phyloP scores from a whole-genome alignment of 2,329 filamentous ascomycete species.

The Colletotrichum sp. region DNA sequence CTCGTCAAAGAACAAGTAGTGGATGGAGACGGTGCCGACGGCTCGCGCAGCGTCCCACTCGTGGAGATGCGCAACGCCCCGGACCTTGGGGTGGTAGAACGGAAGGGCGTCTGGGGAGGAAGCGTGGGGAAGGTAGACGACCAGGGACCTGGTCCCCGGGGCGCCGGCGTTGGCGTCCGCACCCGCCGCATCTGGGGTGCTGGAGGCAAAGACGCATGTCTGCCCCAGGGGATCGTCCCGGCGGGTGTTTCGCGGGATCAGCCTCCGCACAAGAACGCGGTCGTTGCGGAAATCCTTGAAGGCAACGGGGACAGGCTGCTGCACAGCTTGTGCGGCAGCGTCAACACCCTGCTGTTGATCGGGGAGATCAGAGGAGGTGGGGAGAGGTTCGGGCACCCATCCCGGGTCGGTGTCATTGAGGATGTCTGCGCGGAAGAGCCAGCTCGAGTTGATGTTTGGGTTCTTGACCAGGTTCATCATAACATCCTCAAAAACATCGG shows the following conservation, averaged over 20 bases:
- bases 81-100: conserved; percentile 86
- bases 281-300: conserved; percentile 48
- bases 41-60: conserved; percentile 55
- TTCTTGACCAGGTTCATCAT: conserved; percentile 80
- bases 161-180: background rate
- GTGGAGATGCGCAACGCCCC: conserved; percentile 77
- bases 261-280: conserved; percentile 73
- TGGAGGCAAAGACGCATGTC: conserved; percentile 75
- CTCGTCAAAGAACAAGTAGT: conserved; percentile 60
- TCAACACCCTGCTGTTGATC: conserved; percentile 32
- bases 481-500: conserved; percentile 66
- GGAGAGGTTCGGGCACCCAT: conserved; percentile 21
- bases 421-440: conserved; percentile 81
- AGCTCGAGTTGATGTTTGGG: conserved; percentile 79
- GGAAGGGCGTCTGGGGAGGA: conserved; percentile 68
- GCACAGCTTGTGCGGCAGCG: conserved; percentile 22
- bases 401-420: conserved; percentile 55
- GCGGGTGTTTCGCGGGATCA: conserved; percentile 82
- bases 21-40: conserved; percentile 60
- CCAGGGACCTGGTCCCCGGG: conserved; percentile 49
- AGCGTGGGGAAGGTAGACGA: conserved; percentile 82
- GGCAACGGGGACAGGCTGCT: conserved; percentile 40
- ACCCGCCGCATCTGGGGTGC: conserved; percentile 16
- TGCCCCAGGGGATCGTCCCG: conserved; percentile 80
- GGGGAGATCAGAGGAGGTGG: conserved; percentile 10